Evolutionary conservation across 1,284 basidiomycete species (phyloP).

Genomic region (Tausonia pullulans): DNA sequence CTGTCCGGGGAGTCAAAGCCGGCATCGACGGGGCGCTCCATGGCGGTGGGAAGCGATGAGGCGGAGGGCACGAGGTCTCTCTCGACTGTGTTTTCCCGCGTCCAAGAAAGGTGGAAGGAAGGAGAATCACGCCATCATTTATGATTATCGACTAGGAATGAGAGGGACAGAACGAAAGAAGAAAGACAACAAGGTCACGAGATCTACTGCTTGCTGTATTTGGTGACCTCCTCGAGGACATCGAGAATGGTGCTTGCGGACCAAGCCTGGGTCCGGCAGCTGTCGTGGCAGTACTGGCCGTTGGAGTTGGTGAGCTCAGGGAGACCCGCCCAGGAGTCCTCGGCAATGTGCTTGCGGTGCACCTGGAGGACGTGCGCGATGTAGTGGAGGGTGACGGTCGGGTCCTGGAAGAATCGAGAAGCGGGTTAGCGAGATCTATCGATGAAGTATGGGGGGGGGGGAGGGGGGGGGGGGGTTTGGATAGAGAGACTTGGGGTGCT

Average conservation of each 20-base stretch:
- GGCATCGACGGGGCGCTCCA: no score
- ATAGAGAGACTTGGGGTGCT: slow-evolving; percentile 25
- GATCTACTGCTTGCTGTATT: background rate
- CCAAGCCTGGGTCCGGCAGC: slow-evolving; percentile 62
- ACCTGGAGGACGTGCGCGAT: slow-evolving; percentile 60
- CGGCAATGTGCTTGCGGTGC: slow-evolving; percentile 58
- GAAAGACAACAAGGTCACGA: background rate
- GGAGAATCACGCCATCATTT: no score
- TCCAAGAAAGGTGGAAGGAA: no score
- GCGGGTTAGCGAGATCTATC: background rate
- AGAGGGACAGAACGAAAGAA: background rate
- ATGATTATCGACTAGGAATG: background rate
- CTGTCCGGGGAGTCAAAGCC: no score
- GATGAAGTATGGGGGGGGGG: background rate
- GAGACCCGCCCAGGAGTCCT: slow-evolving; percentile 72
- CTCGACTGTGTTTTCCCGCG: no score
- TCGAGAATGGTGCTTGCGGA: slow-evolving; percentile 16
- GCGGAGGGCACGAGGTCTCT: background rate
- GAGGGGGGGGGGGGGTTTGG: background rate
- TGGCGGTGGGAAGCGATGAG: background rate
- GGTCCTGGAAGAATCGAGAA: slow-evolving; percentile 41
- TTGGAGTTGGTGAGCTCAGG: slow-evolving; percentile 83
- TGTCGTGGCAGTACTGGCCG: slow-evolving; percentile 69
- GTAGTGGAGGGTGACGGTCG: slow-evolving; percentile 60
- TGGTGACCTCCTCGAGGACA: slow-evolving; percentile 26